These are phyloP conservation scores for Crassisporium funariophilum DNA, from an alignment of 768 basidiomycete species.

Conservation along the genomic window DNA sequence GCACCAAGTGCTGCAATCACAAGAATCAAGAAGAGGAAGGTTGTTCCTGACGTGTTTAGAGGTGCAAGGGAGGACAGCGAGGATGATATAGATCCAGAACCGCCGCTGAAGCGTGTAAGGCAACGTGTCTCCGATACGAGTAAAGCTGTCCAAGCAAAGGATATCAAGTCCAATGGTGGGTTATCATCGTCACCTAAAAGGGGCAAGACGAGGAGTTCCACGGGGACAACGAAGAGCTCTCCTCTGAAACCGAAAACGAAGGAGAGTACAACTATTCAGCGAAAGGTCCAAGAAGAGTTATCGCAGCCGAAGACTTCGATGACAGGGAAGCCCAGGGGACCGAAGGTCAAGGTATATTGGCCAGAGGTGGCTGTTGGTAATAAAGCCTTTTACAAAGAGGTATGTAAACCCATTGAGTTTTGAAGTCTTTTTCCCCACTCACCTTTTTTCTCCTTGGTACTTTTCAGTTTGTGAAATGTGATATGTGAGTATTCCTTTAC, in stretches of 20 bases:
- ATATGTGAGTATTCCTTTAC: slow-evolving; percentile 17
- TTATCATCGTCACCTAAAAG: too few species aligned
- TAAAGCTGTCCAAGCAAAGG: too few species aligned
- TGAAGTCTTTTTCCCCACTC: background rate
- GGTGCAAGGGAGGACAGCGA: slow-evolving; percentile 18
- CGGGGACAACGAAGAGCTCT: background rate
- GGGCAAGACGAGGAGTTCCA: too few species aligned
- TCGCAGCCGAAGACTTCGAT: too few species aligned
- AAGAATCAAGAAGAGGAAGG: slow-evolving; percentile 35
- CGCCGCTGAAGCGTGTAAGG: slow-evolving; percentile 34
- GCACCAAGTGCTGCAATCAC: slow-evolving; percentile 31
- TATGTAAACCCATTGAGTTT: too few species aligned
- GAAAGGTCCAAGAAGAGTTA: too few species aligned
- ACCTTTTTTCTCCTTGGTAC: background rate
- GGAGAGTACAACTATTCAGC: too few species aligned
- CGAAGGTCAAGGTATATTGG: too few species aligned
- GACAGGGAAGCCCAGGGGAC: too few species aligned
- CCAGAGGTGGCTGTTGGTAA: too few species aligned
- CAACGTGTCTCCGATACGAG: slow-evolving; percentile 7
- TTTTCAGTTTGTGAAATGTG: slow-evolving; percentile 32
- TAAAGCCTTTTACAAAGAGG: too few species aligned
- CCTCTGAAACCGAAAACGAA: slow-evolving; percentile 4
- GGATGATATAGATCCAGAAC: slow-evolving; percentile 8
- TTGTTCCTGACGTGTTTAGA: slow-evolving; percentile 5
- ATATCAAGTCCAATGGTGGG: too few species aligned